A percentile compares a stretch with the other conserved stretches of the same genome.
Evolutionary conservation across 805 yeast species (phyloP).

Genomic region (Metschnikowia continentalis): DNA sequence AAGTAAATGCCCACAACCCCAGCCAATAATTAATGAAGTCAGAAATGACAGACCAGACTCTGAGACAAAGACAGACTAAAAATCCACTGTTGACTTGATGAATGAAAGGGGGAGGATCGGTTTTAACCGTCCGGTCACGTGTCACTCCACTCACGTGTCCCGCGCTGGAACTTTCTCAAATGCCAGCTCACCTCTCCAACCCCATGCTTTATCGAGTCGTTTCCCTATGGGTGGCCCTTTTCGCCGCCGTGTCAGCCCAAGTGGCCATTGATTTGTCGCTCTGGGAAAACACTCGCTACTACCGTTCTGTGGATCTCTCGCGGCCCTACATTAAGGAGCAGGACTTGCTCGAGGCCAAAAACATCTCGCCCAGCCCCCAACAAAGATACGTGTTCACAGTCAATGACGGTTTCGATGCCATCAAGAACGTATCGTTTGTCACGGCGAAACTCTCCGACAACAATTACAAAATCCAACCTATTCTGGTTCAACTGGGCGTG

Average conservation of each 20-base stretch:
- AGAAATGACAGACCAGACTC: too few species aligned
- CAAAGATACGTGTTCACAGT: conserved; percentile 55
- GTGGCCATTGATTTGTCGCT: conserved; percentile 11
- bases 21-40: too few species aligned
- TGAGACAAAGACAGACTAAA: too few species aligned
- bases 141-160: not conserved
- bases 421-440: conserved; percentile 39
- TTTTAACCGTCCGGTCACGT: not conserved
- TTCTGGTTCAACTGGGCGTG: conserved; percentile 17
- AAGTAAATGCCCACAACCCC: too few species aligned
- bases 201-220: conserved; percentile 15
- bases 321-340: conserved; percentile 65
- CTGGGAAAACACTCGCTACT: conserved; percentile 58
- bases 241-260: conserved; percentile 9
- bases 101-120: too few species aligned
- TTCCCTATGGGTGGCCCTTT: conserved; percentile 8
- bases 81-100: too few species aligned
- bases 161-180: not conserved
- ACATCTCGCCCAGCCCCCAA: conserved; percentile 52
- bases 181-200: conserved; percentile 2
- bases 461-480: conserved; percentile 23
- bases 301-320: conserved; percentile 59
- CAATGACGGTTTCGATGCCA: conserved; percentile 45
- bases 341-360: conserved; percentile 51
- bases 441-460: conserved; percentile 32